Evolutionary conservation across 164 flowering plant genomes (phyloP).

Genomic region (Sedum album): DNA sequence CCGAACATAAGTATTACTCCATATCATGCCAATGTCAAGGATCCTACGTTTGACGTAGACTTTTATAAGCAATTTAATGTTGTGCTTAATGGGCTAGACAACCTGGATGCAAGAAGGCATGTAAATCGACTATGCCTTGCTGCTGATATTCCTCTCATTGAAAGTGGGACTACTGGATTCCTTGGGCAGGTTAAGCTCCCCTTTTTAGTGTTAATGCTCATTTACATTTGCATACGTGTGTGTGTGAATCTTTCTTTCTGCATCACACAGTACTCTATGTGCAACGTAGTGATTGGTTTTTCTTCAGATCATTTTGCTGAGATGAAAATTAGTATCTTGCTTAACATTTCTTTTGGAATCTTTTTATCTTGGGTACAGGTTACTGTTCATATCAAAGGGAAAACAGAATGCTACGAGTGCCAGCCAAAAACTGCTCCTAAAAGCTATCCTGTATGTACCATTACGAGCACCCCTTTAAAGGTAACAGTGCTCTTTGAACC

Average conservation of each 20-base stretch:
- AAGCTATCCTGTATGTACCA: conserved; percentile 96
- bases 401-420: conserved; percentile 95
- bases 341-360: background rate
- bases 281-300: too few species aligned
- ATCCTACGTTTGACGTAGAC: conserved; percentile 75
- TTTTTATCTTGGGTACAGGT: conserved; percentile 51
- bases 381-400: conserved; percentile 86
- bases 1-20: conserved; percentile 77
- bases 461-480: conserved; percentile 98
- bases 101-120: conserved; percentile 93
- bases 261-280: too few species aligned
- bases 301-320: too few species aligned
- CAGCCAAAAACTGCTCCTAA: conserved; percentile 93
- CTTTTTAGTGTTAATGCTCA: background rate
- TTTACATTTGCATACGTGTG: too few species aligned
- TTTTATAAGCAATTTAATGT: conserved; percentile 89
- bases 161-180: conserved; percentile 99
- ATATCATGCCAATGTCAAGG: conserved; percentile 92
- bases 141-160: conserved; percentile 91
- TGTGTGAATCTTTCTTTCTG: too few species aligned
- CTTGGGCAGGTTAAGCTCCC: conserved; percentile 74
- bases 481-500: conserved; percentile 21
- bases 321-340: too few species aligned
- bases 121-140: conserved; percentile 97
- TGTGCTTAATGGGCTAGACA: conserved; percentile 94